Evolutionary conservation across 2,329 filamentous ascomycete genomes (phyloP), one percentile per base, ranked within the genome.

Genomic region (Aspergillus proliferans): DNA sequence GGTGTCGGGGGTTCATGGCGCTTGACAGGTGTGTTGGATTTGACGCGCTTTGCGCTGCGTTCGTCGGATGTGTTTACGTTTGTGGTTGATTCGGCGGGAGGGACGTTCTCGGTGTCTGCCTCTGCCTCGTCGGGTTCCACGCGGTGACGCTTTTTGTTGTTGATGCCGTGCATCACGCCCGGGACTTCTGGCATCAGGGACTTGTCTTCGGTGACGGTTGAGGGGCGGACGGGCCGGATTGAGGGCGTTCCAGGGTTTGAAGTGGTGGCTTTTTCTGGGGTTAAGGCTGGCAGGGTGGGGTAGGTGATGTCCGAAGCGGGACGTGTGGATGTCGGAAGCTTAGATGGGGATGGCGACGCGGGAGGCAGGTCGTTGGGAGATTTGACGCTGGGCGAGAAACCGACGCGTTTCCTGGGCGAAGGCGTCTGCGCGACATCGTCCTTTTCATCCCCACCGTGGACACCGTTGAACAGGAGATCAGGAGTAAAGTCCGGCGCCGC

Each of bases 381-480:
- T 53, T 87, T 79, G 33, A 84, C 84, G 52, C 82, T 83, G 0
- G 84, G 85, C 0, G 86, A 89, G 61, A 95, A 95, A 45, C 87
- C 84, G 33, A 95, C 88, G 48, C 81, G 85, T 72, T 94, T 95
- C 67, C 83, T 87, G 21, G 83, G 79, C 28, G 84, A 83, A 6
- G 86, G 86, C 1, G 86, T 88, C 4, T 82, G 83, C 15, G 76
- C 60, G 4, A 59, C 51, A 18, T 64, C 64, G 21, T 58, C 53
- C 3, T 58, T 61, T 28, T 46, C 49, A 15, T 61, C 58, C 9
- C 50, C 46, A 22, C 61, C 58, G 18, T 59, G 60, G 10, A 68
- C 54, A 38, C 58, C 62, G 18, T 46, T 51, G 28, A 83, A 64
- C 19, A 76, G 71, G 58, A 81, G 82, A 28, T 82, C 74, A 10